Evolutionary conservation across 179 eudicot genomes (phyloP).

Genomic region (Silene noctiflora): DNA sequence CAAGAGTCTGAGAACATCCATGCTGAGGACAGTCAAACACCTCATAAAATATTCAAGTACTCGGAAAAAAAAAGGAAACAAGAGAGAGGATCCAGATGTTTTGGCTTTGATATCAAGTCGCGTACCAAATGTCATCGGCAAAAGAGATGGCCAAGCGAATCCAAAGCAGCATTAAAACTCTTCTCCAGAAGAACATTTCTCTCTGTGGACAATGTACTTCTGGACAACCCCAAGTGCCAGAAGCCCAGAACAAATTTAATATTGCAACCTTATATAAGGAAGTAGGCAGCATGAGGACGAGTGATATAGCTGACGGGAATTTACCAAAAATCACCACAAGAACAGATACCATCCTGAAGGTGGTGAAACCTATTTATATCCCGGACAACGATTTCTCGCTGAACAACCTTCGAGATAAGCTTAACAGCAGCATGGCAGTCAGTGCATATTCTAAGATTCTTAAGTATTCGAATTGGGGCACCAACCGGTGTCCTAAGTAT

Average conservation of each 20-base stretch:
- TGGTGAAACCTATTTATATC: conserved; percentile 80
- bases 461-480: conserved; percentile 63
- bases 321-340: conserved; percentile 82
- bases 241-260: neutral
- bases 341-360: conserved; percentile 54
- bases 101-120: neutral
- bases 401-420: conserved; percentile 49
- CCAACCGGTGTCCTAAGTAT: conserved; percentile 61
- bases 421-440: conserved; percentile 65
- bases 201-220: conserved; percentile 13
- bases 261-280: neutral
- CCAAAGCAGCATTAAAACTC: conserved; percentile 70
- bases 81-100: neutral
- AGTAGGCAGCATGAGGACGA: neutral
- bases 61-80: neutral
- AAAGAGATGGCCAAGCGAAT: conserved; percentile 68
- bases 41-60: neutral
- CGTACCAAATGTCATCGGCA: neutral
- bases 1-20: neutral
- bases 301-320: conserved; percentile 6
- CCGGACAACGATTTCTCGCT: conserved; percentile 59
- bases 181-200: conserved; percentile 45
- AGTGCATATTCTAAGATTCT: conserved; percentile 66
- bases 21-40: neutral
- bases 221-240: neutral